A percentile compares a stretch with the other conserved stretches of the same genome.
Evolutionary conservation across 2,329 filamentous ascomycete genomes (phyloP).

Genomic region (Paracamarosporium sp.): DNA sequence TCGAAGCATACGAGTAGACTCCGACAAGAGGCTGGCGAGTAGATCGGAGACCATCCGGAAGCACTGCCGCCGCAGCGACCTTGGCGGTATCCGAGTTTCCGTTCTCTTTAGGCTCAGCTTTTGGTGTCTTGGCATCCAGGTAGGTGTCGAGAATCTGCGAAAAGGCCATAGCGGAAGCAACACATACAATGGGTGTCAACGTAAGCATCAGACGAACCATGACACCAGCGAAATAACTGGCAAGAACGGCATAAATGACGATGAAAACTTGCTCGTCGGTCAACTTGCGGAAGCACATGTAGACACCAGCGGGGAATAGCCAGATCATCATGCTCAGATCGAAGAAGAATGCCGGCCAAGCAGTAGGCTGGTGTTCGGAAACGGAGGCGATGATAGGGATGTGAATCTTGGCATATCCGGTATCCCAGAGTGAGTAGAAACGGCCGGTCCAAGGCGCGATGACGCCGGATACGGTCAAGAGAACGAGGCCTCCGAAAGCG

Average conservation of each 20-base stretch:
- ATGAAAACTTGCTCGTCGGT: slow-evolving; percentile 97
- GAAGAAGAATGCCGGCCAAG: slow-evolving; percentile 99
- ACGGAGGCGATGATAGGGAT: slow-evolving; percentile 99
- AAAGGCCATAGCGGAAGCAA: slow-evolving; percentile 85
- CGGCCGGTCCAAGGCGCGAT: slow-evolving; percentile 98
- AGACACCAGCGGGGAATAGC: slow-evolving; percentile 98
- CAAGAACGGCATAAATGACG: slow-evolving; percentile 94
- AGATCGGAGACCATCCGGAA: slow-evolving; percentile 69
- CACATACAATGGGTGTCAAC: slow-evolving; percentile 93
- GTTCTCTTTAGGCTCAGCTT: slow-evolving; percentile 56
- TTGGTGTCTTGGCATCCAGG: slow-evolving; percentile 70
- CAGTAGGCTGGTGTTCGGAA: slow-evolving; percentile 97
- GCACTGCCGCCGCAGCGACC: slow-evolving; percentile 58
- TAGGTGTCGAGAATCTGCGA: slow-evolving; percentile 91
- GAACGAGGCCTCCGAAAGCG: slow-evolving; percentile 76
- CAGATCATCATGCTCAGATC: slow-evolving; percentile 98
- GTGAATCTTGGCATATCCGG: slow-evolving; percentile 97
- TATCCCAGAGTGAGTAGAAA: slow-evolving; percentile 99
- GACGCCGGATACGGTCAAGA: slow-evolving; percentile 83
- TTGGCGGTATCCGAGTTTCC: slow-evolving; percentile 38
- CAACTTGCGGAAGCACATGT: slow-evolving; percentile 94
- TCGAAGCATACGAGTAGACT: slow-evolving; percentile 82
- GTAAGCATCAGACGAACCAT: slow-evolving; percentile 99
- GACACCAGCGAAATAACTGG: slow-evolving; percentile 97
- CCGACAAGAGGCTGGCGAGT: slow-evolving; percentile 78